phyloP scores from a whole-genome alignment of 176 grass and related monocot species.

The Ampelocalamus luodianensis region DNA sequence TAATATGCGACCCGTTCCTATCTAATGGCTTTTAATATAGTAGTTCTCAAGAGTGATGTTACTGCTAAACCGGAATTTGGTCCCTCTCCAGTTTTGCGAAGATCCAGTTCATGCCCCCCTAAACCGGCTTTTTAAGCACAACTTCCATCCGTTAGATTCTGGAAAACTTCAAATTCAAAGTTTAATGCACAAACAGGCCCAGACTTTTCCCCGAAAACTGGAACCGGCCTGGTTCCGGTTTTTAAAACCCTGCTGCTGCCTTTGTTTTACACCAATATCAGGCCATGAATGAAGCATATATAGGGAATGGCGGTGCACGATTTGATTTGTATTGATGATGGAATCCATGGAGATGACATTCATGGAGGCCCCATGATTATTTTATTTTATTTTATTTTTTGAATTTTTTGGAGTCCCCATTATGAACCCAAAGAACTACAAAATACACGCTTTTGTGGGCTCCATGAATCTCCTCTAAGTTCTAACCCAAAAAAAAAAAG shows the following conservation, averaged over 20 bases:
- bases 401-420: not conserved
- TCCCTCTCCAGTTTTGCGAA: not conserved
- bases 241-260: not conserved
- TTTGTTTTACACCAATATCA: not conserved
- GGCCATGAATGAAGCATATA: not conserved
- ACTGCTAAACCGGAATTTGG: not conserved
- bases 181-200: not conserved
- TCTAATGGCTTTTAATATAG: not conserved
- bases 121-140: not conserved
- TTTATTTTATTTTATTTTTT: no score
- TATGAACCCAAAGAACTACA: not conserved
- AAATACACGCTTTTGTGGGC: not conserved
- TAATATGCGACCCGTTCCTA: not conserved
- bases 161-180: not conserved
- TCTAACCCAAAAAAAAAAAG: slow-evolving; percentile 17
- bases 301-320: not conserved
- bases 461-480: slow-evolving; percentile 2
- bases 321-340: not conserved
- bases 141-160: not conserved
- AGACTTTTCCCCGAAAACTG: not conserved
- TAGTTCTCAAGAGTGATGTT: not conserved
- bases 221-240: not conserved
- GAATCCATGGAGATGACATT: slow-evolving; percentile 1
- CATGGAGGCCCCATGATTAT: not conserved
- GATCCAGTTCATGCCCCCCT: not conserved